Conservation (phyloP, 805 yeast genomes). For the Naumovozyma dairenensis region DNA sequence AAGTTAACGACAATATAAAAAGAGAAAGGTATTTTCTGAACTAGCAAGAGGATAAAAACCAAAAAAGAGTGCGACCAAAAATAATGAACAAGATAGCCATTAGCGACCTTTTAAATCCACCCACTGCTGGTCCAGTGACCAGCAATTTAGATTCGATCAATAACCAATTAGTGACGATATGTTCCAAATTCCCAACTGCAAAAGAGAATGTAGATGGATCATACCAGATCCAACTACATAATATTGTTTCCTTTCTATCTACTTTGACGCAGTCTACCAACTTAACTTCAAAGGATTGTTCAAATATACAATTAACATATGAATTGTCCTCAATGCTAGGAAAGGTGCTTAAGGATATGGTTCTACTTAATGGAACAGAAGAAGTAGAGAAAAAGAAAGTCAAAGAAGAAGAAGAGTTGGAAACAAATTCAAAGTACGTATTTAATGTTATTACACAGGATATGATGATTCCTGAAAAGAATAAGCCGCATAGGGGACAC, state of each 20-base stretch:
- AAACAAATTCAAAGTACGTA: conserved; percentile 1
- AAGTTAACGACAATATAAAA: not conserved
- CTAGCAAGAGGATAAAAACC: not conserved
- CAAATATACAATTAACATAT: conserved; percentile 5
- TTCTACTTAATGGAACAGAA: not conserved
- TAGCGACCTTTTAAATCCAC: conserved; percentile 12
- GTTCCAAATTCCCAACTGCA: conserved; percentile 6
- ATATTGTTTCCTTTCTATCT: conserved; percentile 3
- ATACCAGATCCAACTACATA: conserved; percentile 4
- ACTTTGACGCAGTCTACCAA: conserved; percentile 1
- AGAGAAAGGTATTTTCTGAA: too few species aligned
- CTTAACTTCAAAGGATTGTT: conserved; percentile 5
- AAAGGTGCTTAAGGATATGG: conserved; percentile 3
- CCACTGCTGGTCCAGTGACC: conserved; percentile 3
- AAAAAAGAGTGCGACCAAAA: not conserved
- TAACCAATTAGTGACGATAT: conserved; percentile 5
- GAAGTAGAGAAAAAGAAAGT: not conserved
- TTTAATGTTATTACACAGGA: conserved; percentile 14
- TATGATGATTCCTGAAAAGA: conserved; percentile 6
- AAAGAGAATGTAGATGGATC: not conserved
- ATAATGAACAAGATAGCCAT: conserved; percentile 16
- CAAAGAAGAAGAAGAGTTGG: not conserved
- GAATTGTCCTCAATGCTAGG: conserved; percentile 9
- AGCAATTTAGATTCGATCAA: conserved; percentile 7
- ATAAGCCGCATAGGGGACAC: conserved; percentile 15